These are phyloP conservation scores for Cryphonectria japonica DNA, from an alignment of 2,329 filamentous ascomycete species.

Conservation along the genomic window DNA sequence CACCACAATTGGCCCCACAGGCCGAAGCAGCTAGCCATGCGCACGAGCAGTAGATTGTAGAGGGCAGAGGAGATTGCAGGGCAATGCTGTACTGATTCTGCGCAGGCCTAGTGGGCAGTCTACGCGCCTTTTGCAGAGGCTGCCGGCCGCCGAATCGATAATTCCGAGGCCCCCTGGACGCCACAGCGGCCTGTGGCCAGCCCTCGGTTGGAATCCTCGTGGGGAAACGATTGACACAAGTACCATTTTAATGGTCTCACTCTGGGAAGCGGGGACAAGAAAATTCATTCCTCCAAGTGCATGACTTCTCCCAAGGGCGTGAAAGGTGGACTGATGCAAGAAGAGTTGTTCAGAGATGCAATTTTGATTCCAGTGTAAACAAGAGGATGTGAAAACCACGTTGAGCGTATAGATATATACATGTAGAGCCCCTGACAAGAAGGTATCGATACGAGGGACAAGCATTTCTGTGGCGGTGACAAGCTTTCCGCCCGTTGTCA, in stretches of 20 bases:
- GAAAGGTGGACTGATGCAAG: background rate
- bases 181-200: slow-evolving; percentile 6
- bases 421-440: background rate
- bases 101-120: background rate
- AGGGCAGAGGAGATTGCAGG: background rate
- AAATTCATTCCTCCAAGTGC: background rate
- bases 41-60: background rate
- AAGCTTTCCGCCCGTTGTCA: background rate
- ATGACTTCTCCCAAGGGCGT: background rate
- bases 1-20: background rate
- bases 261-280: background rate
- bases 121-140: background rate
- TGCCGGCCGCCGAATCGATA: background rate
- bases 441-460: background rate
- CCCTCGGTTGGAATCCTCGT: background rate
- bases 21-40: background rate
- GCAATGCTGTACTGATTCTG: background rate
- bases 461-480: slow-evolving; percentile 8
- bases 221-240: background rate
- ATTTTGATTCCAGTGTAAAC: no score
- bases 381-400: background rate
- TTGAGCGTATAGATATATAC: background rate
- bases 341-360: background rate
- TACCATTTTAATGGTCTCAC: background rate
- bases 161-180: background rate